These are phyloP conservation scores for Mycogone perniciosa DNA, from an alignment of 2,329 filamentous ascomycete species.

Conservation along the genomic window DNA sequence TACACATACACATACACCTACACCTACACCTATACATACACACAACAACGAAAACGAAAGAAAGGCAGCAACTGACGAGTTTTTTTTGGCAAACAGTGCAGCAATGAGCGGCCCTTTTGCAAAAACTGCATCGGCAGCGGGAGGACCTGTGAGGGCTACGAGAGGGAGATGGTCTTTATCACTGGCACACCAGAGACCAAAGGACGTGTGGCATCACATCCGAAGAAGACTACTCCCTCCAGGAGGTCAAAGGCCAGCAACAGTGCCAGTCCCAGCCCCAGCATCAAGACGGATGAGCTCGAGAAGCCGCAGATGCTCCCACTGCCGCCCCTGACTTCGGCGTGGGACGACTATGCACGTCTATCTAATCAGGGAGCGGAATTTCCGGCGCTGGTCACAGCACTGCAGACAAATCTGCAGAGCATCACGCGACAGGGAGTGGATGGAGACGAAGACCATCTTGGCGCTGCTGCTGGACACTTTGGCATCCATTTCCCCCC, in stretches of 20 bases:
- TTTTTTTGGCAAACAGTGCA: conserved; percentile 40
- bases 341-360: conserved; percentile 43
- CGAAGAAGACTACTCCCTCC: conserved; percentile 34
- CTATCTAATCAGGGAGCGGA: conserved; percentile 33
- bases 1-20: no score
- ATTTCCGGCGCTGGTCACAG: conserved; percentile 37
- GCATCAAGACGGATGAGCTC: conserved; percentile 18
- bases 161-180: conserved; percentile 58
- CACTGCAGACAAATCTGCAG: conserved; percentile 38
- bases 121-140: conserved; percentile 54
- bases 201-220: conserved; percentile 52
- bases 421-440: conserved; percentile 25
- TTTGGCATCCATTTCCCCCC: conserved; percentile 34
- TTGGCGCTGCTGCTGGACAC: conserved; percentile 10
- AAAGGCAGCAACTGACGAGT: background rate
- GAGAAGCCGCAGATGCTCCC: conserved; percentile 27
- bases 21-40: no score
- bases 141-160: conserved; percentile 55
- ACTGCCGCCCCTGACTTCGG: conserved; percentile 38
- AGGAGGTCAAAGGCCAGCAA: conserved; percentile 25
- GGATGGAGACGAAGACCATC: conserved; percentile 7
- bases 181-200: conserved; percentile 49
- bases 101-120: conserved; percentile 54
- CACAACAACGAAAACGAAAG: background rate
- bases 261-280: conserved; percentile 10